phyloP scores from a whole-genome alignment of 495 filamentous ascomycete genomes.

The Xylaria curta region DNA sequence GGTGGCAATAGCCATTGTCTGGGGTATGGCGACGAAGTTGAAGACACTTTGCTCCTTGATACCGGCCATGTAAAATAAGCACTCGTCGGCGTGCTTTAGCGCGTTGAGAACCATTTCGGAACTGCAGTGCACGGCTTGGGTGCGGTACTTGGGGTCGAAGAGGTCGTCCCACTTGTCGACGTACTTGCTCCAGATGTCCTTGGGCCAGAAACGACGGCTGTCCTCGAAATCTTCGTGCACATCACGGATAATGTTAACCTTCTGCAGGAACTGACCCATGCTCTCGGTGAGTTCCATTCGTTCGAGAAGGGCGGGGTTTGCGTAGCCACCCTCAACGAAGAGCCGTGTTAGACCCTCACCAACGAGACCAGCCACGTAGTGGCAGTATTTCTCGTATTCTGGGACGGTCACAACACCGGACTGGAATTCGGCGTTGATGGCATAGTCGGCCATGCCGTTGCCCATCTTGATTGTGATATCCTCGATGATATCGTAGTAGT shows the following conservation, averaged over 20 bases:
- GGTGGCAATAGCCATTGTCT: slow-evolving; percentile 97
- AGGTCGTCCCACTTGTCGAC: slow-evolving; percentile 88
- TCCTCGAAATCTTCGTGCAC: slow-evolving; percentile 89
- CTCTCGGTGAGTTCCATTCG: slow-evolving; percentile 84
- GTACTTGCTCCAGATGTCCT: slow-evolving; percentile 95
- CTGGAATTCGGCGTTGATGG: slow-evolving; percentile 78
- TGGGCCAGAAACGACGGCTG: slow-evolving; percentile 88
- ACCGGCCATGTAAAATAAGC: slow-evolving; percentile 95
- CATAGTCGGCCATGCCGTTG: slow-evolving; percentile 97
- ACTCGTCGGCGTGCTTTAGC: slow-evolving; percentile 86
- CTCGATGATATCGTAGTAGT: slow-evolving; percentile 85
- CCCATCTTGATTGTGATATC: slow-evolving; percentile 97
- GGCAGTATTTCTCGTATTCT: slow-evolving; percentile 95
- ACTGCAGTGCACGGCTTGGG: slow-evolving; percentile 83
- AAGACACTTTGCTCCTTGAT: slow-evolving; percentile 98
- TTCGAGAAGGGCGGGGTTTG: slow-evolving; percentile 81
- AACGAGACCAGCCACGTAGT: slow-evolving; percentile 96
- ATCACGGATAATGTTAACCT: slow-evolving; percentile 98
- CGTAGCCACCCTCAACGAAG: slow-evolving; percentile 87
- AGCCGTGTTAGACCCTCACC: slow-evolving; percentile 91
- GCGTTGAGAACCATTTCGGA: slow-evolving; percentile 95
- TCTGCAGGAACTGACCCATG: slow-evolving; percentile 97
- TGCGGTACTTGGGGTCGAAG: slow-evolving; percentile 78
- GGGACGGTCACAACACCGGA: slow-evolving; percentile 81
- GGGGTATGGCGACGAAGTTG: slow-evolving; percentile 99